phyloP scores from a whole-genome alignment of 2,329 filamentous ascomycete species.

The Neoarthrinium moseri region DNA sequence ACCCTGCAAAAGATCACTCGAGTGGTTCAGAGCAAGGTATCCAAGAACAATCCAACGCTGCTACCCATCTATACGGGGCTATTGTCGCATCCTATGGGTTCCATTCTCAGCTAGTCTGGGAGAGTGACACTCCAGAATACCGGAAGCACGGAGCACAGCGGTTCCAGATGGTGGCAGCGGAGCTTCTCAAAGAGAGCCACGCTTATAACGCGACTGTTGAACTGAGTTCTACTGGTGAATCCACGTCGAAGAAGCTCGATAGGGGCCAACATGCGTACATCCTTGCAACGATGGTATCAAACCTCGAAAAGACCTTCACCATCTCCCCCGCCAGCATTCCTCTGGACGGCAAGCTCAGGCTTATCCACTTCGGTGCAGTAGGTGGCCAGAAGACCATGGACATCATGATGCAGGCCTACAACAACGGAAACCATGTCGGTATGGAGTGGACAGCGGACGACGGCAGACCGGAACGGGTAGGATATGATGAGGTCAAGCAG shows the following conservation, averaged over 20 bases:
- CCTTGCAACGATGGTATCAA: conserved; percentile 73
- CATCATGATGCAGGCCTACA: conserved; percentile 69
- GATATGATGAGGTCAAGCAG: conserved; percentile 69
- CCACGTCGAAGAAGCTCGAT: conserved; percentile 21
- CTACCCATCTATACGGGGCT: conserved; percentile 61
- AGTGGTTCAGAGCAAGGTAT: conserved; percentile 8
- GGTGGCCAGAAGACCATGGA: conserved; percentile 68
- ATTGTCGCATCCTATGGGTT: conserved; percentile 90
- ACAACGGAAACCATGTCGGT: conserved; percentile 53
- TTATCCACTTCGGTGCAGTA: conserved; percentile 74
- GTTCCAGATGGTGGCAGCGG: conserved; percentile 81
- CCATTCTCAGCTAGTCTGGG: conserved; percentile 84
- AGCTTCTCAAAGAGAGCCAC: conserved; percentile 61
- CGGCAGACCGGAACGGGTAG: conserved; percentile 49
- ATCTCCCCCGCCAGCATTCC: conserved; percentile 75
- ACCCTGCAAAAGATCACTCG: neutral
- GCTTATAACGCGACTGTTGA: conserved; percentile 46
- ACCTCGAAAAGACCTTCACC: conserved; percentile 76
- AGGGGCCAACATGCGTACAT: conserved; percentile 69
- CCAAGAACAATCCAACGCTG: conserved; percentile 28
- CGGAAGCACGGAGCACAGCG: conserved; percentile 73
- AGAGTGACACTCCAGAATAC: conserved; percentile 83
- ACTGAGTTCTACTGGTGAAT: conserved; percentile 18
- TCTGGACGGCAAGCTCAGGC: conserved; percentile 66
- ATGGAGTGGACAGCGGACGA: conserved; percentile 39